A percentile compares a stretch with the other conserved stretches of the same genome.
phyloP scores from a whole-genome alignment of 1,284 basidiomycete species.

The Wallemia ichthyophaga region DNA sequence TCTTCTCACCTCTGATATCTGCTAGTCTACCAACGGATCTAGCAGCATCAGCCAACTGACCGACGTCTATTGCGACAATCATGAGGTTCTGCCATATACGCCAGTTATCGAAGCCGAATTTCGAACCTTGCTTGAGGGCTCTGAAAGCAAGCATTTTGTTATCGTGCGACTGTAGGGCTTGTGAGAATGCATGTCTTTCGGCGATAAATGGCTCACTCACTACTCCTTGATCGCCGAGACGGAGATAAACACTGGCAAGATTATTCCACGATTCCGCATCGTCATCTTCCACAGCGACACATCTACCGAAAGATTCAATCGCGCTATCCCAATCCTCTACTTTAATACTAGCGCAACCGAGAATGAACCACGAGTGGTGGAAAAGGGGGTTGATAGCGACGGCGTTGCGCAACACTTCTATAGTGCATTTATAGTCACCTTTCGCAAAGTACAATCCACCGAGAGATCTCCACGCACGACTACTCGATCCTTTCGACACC shows the following conservation, averaged over 20 bases:
- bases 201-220: conserved; percentile 7
- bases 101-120: conserved; percentile 68
- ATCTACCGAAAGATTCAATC: conserved; percentile 51
- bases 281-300: conserved; percentile 73
- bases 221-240: conserved; percentile 25
- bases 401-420: conserved; percentile 36
- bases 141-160: conserved; percentile 70
- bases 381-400: conserved; percentile 67
- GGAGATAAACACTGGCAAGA: conserved; percentile 73
- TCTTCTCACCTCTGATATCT: conserved; percentile 27
- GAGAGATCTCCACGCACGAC: conserved; percentile 65
- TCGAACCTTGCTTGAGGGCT: conserved; percentile 71
- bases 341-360: conserved; percentile 65
- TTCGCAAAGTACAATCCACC: conserved; percentile 52
- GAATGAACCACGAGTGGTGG: conserved; percentile 72
- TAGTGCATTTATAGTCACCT: conserved; percentile 31
- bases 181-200: conserved; percentile 5
- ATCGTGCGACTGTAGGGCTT: conserved; percentile 15
- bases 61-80: conserved; percentile 74
- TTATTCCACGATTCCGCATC: conserved; percentile 98
- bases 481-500: conserved; percentile 44
- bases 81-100: conserved; percentile 97
- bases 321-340: conserved; percentile 55
- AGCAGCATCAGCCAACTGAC: conserved; percentile 60
- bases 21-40: conserved; percentile 56